Percentiles rank a stretch among this genome's conserved stretches.
These are phyloP conservation scores for Dillenia suffruticosa DNA, from an alignment of 164 flowering plant species.

Conservation along the genomic window DNA sequence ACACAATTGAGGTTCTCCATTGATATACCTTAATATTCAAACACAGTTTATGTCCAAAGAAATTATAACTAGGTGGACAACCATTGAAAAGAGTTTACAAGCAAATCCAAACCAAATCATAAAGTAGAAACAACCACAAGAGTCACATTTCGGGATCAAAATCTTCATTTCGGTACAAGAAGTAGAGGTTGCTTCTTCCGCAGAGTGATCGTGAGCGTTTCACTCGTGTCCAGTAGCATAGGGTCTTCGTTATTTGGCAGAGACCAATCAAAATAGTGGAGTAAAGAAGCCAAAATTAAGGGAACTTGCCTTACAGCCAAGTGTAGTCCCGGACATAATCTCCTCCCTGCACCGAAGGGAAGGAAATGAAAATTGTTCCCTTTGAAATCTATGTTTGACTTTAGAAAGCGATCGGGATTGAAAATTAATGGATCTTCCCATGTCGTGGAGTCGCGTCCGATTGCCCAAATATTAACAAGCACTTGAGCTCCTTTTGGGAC, in stretches of 20 bases:
- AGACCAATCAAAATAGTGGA: neutral
- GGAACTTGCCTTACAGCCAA: constrained; percentile 6
- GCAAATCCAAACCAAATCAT: too few relatives aligned
- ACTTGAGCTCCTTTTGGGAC: constrained; percentile 7
- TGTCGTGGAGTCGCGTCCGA: constrained; percentile 7
- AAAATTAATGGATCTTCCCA: constrained; percentile 10
- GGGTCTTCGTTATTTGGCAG: neutral
- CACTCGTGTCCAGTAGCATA: too few relatives aligned
- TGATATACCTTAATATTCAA: too few relatives aligned
- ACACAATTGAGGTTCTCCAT: too few relatives aligned
- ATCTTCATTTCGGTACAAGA: too few relatives aligned
- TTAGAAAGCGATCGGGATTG: constrained; percentile 16
- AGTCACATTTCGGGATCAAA: too few relatives aligned
- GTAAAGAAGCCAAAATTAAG: neutral
- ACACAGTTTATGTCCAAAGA: too few relatives aligned
- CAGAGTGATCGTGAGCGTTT: too few relatives aligned
- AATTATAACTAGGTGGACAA: too few relatives aligned
- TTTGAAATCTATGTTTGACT: constrained; percentile 10
- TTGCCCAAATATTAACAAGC: constrained; percentile 16
- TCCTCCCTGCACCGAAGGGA: constrained; percentile 17
- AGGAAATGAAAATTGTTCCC: constrained; percentile 13
- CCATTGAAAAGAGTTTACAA: too few relatives aligned
- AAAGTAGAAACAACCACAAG: too few relatives aligned
- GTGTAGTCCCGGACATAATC: constrained; percentile 20
- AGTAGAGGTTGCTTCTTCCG: too few relatives aligned